phyloP scores from a whole-genome alignment of 148 eudicot genomes.

The Euryodendron excelsum region DNA sequence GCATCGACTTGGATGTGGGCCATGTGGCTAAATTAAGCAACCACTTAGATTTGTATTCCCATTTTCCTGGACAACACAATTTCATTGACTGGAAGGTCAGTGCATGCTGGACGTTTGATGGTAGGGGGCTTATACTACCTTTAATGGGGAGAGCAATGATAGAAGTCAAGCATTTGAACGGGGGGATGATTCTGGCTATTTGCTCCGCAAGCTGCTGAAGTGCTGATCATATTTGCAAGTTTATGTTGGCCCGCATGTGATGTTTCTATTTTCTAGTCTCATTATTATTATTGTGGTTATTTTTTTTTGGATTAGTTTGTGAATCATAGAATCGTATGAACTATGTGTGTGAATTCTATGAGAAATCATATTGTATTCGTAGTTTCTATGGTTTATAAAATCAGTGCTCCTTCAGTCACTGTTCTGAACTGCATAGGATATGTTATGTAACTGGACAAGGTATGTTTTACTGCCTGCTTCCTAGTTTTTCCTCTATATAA shows the following conservation, averaged over 20 bases:
- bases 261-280: background rate
- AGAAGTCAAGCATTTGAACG: background rate
- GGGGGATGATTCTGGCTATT: too few relatives aligned
- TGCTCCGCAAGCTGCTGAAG: background rate
- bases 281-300: background rate
- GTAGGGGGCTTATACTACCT: background rate
- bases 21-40: background rate
- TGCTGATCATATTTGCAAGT: background rate
- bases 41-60: too few relatives aligned
- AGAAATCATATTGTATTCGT: background rate
- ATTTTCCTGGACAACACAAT: too few relatives aligned
- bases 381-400: background rate
- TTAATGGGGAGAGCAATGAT: background rate
- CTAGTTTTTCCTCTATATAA: too few relatives aligned
- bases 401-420: background rate
- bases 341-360: background rate
- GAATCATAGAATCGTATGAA: background rate
- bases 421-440: background rate
- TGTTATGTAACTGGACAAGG: too few relatives aligned
- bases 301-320: background rate
- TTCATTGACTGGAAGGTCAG: background rate
- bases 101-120: too few relatives aligned
- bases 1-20: too few relatives aligned
- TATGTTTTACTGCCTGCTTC: too few relatives aligned
- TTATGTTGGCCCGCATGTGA: background rate